Evolutionary conservation across 768 basidiomycete species (phyloP).

Genomic region (Trametes coccinea): DNA sequence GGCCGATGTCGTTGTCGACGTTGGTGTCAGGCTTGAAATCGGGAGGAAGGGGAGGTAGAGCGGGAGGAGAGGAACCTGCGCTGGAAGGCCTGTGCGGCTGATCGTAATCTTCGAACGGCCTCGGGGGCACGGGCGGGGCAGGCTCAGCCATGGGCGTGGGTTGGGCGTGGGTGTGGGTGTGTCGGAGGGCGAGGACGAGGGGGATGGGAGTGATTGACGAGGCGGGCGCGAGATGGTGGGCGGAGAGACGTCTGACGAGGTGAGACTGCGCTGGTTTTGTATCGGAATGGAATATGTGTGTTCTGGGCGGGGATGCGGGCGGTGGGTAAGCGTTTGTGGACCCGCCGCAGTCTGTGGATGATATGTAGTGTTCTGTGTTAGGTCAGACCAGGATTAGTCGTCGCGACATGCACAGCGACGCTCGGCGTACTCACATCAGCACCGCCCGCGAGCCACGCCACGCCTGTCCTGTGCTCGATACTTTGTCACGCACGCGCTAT

Average conservation of each 20-base stretch:
- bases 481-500: too few relatives aligned
- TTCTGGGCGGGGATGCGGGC: too few relatives aligned
- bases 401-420: neutral
- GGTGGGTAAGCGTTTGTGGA: too few relatives aligned
- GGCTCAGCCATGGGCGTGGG: conserved; percentile 15
- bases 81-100: neutral
- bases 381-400: neutral
- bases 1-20: neutral
- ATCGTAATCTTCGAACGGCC: conserved; percentile 29
- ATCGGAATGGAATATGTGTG: too few relatives aligned
- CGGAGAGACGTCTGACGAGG: too few relatives aligned
- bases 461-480: too few relatives aligned
- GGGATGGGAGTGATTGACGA: too few relatives aligned
- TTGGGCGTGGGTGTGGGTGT: neutral
- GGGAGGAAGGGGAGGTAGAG: conserved; percentile 52
- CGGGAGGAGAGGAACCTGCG: conserved; percentile 37
- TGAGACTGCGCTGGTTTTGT: too few relatives aligned
- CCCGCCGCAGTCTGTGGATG: neutral
- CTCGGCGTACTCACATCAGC: neutral
- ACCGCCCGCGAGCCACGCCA: neutral
- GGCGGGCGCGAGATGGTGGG: too few relatives aligned
- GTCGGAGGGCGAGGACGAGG: neutral
- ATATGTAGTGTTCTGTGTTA: neutral
- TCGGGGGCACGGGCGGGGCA: conserved; percentile 31
- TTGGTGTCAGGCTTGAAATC: conserved; percentile 31